Evolutionary conservation across 2,329 filamentous ascomycete genomes (phyloP), one percentile per base, ranked within the genome.

Genomic region (Fusarium sambucinum): DNA sequence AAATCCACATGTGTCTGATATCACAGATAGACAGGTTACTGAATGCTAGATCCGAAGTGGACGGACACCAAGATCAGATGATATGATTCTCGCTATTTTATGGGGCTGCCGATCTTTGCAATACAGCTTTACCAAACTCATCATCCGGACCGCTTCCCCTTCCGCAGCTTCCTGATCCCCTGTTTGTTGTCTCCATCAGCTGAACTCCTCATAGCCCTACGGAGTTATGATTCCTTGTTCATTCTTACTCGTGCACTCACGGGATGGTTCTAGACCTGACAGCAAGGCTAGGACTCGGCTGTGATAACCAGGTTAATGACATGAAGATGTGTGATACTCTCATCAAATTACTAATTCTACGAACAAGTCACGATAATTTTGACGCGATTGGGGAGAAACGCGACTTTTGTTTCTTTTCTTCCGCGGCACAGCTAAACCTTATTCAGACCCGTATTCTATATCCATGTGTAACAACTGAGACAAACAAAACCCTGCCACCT

Each of bases 301-400:
- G 14, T 33, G 32, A 17, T 21, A 3, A 38, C n/a, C 21, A n/a
- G 14, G 14, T 25, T 25, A 13, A 33, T 17, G 21, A 33, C n/a
- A 7, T 2, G 13, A 16, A 12, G 0, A 16, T 3, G 5, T 11
- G 9, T 12, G 9, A 17, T 25, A 2, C 17, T 17, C 14, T 9
- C 32, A 33, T 16, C 32, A 33, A 33, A 33, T 33, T 38, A 38
- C 35, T 38, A 38, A 38, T 19, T n/a, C n/a, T n/a, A n/a, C n/a
- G n/a, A n/a, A 38, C 19, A 38, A 38, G 35, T 37, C 10, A 37
- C 10, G 5, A 11, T 19, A 12, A 11, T 12, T 2, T 1, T 38
- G n/a, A 21, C 21, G n/a, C 11, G 35, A 38, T 38, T 38, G 35
- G 35, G 19, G 35, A 38, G 7, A 19, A 38, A 13, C 6, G 35